A percentile compares a stretch with the other conserved stretches of the same genome.
Evolutionary conservation across 164 flowering plant genomes (phyloP).

Genomic region (Chimonanthus salicifolius): DNA sequence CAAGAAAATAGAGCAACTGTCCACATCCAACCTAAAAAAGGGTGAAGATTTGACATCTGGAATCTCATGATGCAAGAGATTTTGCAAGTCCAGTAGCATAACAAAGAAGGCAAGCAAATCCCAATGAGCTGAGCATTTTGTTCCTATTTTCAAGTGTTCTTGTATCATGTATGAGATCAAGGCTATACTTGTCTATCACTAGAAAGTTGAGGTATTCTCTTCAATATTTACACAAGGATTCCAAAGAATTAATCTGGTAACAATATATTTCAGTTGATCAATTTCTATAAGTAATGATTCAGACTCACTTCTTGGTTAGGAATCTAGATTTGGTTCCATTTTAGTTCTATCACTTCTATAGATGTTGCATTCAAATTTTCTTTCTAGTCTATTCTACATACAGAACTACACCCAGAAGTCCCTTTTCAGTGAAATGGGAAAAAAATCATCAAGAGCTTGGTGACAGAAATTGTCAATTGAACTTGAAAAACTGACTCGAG

Average conservation of each 20-base stretch:
- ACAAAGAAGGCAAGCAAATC: not conserved
- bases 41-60: not conserved
- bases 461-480: not conserved
- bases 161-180: not conserved
- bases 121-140: not conserved
- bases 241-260: too few species aligned
- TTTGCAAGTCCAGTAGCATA: not conserved
- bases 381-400: too few species aligned
- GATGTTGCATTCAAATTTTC: too few species aligned
- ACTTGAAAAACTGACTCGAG: not conserved
- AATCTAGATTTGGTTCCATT: too few species aligned
- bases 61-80: not conserved
- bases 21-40: not conserved
- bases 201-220: too few species aligned
- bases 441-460: not conserved
- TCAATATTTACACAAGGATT: too few species aligned
- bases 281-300: too few species aligned
- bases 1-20: not conserved
- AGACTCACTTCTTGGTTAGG: too few species aligned
- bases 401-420: not conserved
- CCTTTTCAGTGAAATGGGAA: not conserved
- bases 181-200: not conserved
- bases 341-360: too few species aligned
- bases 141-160: not conserved
- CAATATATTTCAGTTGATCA: too few species aligned